phyloP scores from a whole-genome alignment of 345 rosid species.

The Eucalyptus camaldulensis region DNA sequence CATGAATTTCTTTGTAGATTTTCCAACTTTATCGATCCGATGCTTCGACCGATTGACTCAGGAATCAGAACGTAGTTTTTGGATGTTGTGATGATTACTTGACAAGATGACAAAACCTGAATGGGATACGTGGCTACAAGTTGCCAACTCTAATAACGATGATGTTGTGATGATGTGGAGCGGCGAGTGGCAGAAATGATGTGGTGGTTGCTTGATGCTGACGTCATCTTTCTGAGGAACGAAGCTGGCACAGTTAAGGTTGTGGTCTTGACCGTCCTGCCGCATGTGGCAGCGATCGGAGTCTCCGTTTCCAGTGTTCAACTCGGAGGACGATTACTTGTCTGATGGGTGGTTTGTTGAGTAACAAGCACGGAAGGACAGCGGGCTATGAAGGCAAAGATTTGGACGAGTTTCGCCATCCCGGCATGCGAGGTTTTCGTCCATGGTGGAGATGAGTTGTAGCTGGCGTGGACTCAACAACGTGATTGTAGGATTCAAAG shows the following conservation, averaged over 20 bases:
- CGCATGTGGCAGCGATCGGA: too few species aligned
- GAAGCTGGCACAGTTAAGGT: not conserved
- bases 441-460: too few species aligned
- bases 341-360: not conserved
- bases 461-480: too few species aligned
- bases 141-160: not conserved
- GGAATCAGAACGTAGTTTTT: fast-evolving
- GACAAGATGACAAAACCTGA: not conserved
- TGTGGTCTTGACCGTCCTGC: too few species aligned
- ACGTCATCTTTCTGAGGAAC: not conserved
- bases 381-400: not conserved
- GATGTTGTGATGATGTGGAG: not conserved
- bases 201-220: not conserved
- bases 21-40: not conserved
- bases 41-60: not conserved
- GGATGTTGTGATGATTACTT: not conserved
- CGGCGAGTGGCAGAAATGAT: not conserved
- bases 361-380: too few species aligned
- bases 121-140: not conserved
- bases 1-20: too few species aligned
- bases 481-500: too few species aligned
- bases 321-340: not conserved
- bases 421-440: not conserved
- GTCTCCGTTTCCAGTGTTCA: not conserved
- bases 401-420: not conserved